Base-by-base conservation (phyloP, 805 yeast species). In the Saturnispora silvae region DNA sequence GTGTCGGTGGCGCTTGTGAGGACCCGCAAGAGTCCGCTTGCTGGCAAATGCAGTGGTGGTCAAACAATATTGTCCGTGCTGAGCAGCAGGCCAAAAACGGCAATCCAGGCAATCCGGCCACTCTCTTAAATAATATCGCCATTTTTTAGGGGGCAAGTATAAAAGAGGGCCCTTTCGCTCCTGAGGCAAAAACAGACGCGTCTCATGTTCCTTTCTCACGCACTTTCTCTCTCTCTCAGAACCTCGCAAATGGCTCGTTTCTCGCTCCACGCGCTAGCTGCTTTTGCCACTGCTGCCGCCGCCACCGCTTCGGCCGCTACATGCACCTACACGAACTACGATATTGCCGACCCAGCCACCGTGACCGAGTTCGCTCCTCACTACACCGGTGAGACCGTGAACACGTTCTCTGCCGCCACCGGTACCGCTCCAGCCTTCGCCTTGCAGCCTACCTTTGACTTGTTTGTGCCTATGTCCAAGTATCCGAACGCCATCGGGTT, bases 311-410 rank as follows among this genome's bases (percentile, higher is more conserved):
- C 31, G n/a, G 34, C 26, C 17, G 10, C 24, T 22, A 8, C 24
- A 22, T 36, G 39, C 31, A 31, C 34, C 7, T 24, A 22, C 18
- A 31, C 39, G n/a, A 19, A 20, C 6, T 26, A 40, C 16, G 13
- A 20, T 6, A 40, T 49, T 8, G 31, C 42, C 11, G 38, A 41
- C 18, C n/a, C n/a, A n/a, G 30, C 41, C 4, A 23, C 42, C 7
- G 40, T 38, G 28, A 31, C 40, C 11, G 40, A 41, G 13, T 44
- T 37, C 28, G 41, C 32, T 33, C 45, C 34, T 3, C 34, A 31
- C 29, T 45, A 18, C 24, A 41, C 41, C 31, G 53, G 51, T 24
- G 28, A 40, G 6, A 38, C 44, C 16, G 42, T 44, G 5, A 41
- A 47, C 24, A 42, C 48, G 8, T 35, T 34, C 13, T n/a, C 42